Conservation (phyloP, 2,329 filamentous ascomycete species). For the Xylariaceae sp. region DNA sequence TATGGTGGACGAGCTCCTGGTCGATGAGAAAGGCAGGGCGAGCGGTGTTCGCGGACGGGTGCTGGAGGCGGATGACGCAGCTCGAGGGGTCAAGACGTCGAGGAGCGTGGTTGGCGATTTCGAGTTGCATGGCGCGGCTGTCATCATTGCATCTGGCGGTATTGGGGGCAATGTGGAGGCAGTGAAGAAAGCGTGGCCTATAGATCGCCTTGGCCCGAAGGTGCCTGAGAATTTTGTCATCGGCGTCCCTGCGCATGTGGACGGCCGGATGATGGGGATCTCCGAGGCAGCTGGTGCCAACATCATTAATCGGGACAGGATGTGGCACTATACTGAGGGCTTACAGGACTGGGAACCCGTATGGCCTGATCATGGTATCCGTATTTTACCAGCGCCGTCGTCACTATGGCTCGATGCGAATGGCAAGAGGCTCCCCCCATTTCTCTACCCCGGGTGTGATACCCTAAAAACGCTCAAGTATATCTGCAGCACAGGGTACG, state of each 20-base stretch:
- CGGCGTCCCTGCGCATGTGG: conserved; percentile 66
- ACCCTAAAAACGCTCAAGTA: conserved; percentile 61
- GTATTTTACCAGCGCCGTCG: conserved; percentile 61
- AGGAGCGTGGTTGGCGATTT: conserved; percentile 53
- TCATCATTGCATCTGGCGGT: conserved; percentile 60
- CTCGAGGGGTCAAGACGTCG: conserved; percentile 56
- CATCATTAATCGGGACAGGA: conserved; percentile 62
- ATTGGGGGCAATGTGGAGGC: conserved; percentile 65
- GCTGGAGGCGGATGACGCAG: conserved; percentile 52
- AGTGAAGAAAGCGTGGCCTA: conserved; percentile 60
- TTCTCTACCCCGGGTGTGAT: conserved; percentile 59
- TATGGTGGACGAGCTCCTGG: conserved; percentile 57
- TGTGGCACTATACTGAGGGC: conserved; percentile 70
- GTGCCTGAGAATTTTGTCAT: conserved; percentile 60
- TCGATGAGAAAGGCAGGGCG: conserved; percentile 55
- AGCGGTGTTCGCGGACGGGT: conserved; percentile 57
- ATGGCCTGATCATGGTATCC: conserved; percentile 64
- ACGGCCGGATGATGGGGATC: conserved; percentile 64
- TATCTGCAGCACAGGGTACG: conserved; percentile 63
- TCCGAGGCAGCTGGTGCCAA: conserved; percentile 54
- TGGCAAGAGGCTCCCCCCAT: conserved; percentile 59
- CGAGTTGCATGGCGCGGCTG: conserved; percentile 54
- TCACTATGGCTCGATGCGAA: conserved; percentile 65
- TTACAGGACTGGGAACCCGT: conserved; percentile 64
- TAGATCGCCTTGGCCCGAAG: conserved; percentile 58